Evolutionary conservation across 2,329 filamentous ascomycete genomes (phyloP).

Genomic region (Ophiostoma australiae): DNA sequence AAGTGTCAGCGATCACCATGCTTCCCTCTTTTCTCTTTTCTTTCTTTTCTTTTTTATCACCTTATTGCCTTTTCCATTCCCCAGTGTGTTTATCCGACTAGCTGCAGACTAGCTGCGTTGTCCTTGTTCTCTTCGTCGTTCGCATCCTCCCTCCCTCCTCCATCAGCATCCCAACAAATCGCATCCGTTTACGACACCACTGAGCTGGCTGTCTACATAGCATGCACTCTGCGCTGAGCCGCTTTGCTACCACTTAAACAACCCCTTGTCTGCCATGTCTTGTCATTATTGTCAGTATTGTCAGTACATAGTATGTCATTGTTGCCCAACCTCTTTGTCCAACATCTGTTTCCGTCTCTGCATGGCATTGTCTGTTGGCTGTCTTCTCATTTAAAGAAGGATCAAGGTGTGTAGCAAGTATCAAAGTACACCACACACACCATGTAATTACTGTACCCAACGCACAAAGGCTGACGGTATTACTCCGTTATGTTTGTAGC

Average conservation of each 20-base stretch:
- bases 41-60: too few relatives aligned
- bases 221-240: too few relatives aligned
- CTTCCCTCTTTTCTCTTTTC: too few relatives aligned
- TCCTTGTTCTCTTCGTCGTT: not conserved
- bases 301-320: not conserved
- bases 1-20: too few relatives aligned
- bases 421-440: too few relatives aligned
- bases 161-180: too few relatives aligned
- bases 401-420: too few relatives aligned
- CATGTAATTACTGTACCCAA: not conserved
- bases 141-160: not conserved
- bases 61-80: too few relatives aligned
- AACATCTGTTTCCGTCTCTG: not conserved
- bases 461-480: not conserved
- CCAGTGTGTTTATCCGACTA: not conserved
- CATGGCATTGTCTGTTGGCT: conserved; percentile 10
- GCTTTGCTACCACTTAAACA: not conserved
- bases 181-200: not conserved
- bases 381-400: too few relatives aligned
- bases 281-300: not conserved
- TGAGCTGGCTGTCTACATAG: too few relatives aligned
- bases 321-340: not conserved
- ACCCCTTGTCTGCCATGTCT: not conserved
- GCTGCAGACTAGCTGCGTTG: not conserved
- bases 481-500: not conserved